These are phyloP conservation scores for Aspergillus cristatus DNA, from an alignment of 495 filamentous ascomycete species.

Conservation along the genomic window DNA sequence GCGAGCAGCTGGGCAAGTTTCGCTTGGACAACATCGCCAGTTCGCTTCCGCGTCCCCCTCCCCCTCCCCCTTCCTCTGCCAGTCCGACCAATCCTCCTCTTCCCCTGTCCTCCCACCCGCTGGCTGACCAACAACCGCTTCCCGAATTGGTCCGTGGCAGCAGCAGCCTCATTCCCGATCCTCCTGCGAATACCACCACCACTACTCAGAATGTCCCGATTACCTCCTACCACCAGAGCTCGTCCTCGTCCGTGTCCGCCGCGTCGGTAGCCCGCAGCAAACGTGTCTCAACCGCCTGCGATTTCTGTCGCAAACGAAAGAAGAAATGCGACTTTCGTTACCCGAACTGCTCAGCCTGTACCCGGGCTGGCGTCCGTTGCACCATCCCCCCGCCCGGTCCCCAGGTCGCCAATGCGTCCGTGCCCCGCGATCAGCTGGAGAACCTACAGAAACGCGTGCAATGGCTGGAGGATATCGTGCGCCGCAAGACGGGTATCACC, in stretches of 20 bases:
- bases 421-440: slow-evolving; percentile 41
- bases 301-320: slow-evolving; percentile 45
- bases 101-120: slow-evolving; percentile 5
- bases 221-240: no score
- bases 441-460: slow-evolving; percentile 43
- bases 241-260: slow-evolving; percentile 4
- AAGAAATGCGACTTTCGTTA: slow-evolving; percentile 49
- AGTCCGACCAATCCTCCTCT: background rate
- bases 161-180: slow-evolving; percentile 1
- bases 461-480: slow-evolving; percentile 39
- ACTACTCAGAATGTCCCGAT: no score
- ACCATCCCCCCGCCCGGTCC: slow-evolving; percentile 36
- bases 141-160: slow-evolving; percentile 2
- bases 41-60: slow-evolving; percentile 12
- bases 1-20: slow-evolving; percentile 38
- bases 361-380: slow-evolving; percentile 42
- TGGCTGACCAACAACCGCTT: slow-evolving; percentile 1
- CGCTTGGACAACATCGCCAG: slow-evolving; percentile 27
- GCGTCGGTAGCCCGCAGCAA: slow-evolving; percentile 19
- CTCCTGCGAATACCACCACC: no score
- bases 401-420: slow-evolving; percentile 32
- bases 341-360: slow-evolving; percentile 44
- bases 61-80: slow-evolving; percentile 5
- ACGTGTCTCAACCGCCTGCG: slow-evolving; percentile 41
- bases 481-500: slow-evolving; percentile 27